Evolutionary conservation across 129 eudicot species (phyloP).

Genomic region (Mikania micrantha): DNA sequence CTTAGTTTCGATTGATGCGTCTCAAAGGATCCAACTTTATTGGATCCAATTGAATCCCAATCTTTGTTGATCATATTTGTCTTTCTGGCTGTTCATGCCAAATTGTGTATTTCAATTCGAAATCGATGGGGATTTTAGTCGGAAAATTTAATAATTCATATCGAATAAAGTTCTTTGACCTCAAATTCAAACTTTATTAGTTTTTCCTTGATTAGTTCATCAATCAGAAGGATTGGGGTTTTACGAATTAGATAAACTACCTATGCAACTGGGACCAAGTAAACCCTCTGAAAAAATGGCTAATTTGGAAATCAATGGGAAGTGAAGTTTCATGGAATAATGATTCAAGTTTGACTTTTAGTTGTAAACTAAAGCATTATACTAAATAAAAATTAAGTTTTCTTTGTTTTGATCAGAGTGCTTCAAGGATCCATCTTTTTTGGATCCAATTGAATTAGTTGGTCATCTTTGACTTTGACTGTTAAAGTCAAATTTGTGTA

Average conservation of each 20-base stretch:
- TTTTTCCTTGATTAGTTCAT: background rate
- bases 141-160: background rate
- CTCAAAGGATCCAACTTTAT: slow-evolving; percentile 1
- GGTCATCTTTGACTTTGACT: no score
- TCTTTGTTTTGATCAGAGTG: no score
- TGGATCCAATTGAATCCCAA: background rate
- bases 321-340: background rate
- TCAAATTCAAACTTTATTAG: background rate
- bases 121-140: background rate
- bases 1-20: background rate
- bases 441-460: no score
- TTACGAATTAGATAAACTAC: no score
- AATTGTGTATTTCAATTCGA: background rate
- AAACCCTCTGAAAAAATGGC: background rate
- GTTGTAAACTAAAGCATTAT: slow-evolving; percentile 2
- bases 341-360: background rate
- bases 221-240: background rate
- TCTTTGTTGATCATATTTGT: slow-evolving; percentile 10
- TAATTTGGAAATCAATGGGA: slow-evolving; percentile 8
- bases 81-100: background rate
- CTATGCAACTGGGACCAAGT: background rate
- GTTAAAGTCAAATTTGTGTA: no score
- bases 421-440: no score
- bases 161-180: background rate
- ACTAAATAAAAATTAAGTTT: no score